phyloP scores from a whole-genome alignment of 2,329 filamentous ascomycete species.

The Cucurbitaria berberidis region DNA sequence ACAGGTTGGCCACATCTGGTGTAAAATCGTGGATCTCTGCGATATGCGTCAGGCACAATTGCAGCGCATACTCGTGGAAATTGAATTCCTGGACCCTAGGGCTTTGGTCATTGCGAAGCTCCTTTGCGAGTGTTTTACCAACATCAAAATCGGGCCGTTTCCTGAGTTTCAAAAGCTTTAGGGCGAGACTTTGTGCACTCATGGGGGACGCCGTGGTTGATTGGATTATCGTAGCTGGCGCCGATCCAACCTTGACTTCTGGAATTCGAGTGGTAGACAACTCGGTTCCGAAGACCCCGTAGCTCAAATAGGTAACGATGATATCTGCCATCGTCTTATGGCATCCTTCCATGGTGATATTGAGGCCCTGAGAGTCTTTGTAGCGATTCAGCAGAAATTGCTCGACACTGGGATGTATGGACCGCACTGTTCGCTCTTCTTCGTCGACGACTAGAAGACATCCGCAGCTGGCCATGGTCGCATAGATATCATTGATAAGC shows the following conservation, averaged over 20 bases:
- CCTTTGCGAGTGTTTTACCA: slow-evolving; percentile 9
- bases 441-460: slow-evolving; percentile 31
- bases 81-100: neutral
- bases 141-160: slow-evolving; percentile 11
- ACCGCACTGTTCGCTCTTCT: slow-evolving; percentile 28
- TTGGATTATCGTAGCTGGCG: slow-evolving; percentile 13
- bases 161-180: slow-evolving; percentile 11
- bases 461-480: slow-evolving; percentile 28
- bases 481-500: slow-evolving; percentile 17
- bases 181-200: slow-evolving; percentile 6
- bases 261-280: slow-evolving; percentile 10
- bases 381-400: slow-evolving; percentile 19
- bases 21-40: neutral
- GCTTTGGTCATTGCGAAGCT: neutral
- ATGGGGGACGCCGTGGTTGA: slow-evolving; percentile 9
- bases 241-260: slow-evolving; percentile 5
- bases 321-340: slow-evolving; percentile 20
- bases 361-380: neutral
- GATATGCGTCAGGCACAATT: neutral
- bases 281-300: slow-evolving; percentile 26
- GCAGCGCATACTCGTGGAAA: neutral
- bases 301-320: slow-evolving; percentile 30
- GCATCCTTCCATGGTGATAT: slow-evolving; percentile 2
- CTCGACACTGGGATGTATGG: slow-evolving; percentile 29
- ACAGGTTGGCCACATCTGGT: neutral